Base-by-base conservation (phyloP, 2,329 filamentous ascomycete species). In the Aspergillus glaucus region DNA sequence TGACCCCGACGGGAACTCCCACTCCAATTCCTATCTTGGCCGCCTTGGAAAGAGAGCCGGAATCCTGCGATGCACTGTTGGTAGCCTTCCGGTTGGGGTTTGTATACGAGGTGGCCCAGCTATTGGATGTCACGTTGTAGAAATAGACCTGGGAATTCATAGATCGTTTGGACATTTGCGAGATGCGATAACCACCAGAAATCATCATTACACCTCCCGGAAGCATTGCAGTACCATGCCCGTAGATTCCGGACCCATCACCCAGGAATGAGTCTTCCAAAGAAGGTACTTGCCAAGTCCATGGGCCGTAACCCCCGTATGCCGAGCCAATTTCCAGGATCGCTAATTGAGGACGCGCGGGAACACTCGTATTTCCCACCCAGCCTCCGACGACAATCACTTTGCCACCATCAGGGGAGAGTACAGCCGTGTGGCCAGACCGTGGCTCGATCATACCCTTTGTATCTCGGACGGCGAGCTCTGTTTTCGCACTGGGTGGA, bases 351-450 rank as follows among this genome's bases (percentile, higher is more conserved):
- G 93, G 93, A 26, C 84, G 75, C 0, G 93, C 93, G 1, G 91
- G 80, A 28, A 83, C 86, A 7, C 74, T 78, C 0, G 86, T 76
- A 60, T 94, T 84, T 3, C 91, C 92, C 4, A 96, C 89, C 93
- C 93, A 98, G 1, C 93, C 93, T 17, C 93, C 93, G 51, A 90
- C 77, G 1, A 98, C 73, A 37, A 95, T 73, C 7, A 97, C 75
- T n/a, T 79, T 82, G 22, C 75, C 80, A 0, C 91, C 91, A 61
- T 95, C 89, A 46, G 86, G 79, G 24, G 82, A 88, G 4, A 96
- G 71, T 1, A 95, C 80, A 1, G 92, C 84, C 0, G 88, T 91
- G 63, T 98, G 93, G 0, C 93, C 93, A 3, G 91, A 95, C 48
- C 93, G 78, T 34, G 89, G 88, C 56, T 95, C 87, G 6, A 94